Evolutionary conservation across 2,329 filamentous ascomycete genomes (phyloP).

Genomic region (Botrytis squamosa): DNA sequence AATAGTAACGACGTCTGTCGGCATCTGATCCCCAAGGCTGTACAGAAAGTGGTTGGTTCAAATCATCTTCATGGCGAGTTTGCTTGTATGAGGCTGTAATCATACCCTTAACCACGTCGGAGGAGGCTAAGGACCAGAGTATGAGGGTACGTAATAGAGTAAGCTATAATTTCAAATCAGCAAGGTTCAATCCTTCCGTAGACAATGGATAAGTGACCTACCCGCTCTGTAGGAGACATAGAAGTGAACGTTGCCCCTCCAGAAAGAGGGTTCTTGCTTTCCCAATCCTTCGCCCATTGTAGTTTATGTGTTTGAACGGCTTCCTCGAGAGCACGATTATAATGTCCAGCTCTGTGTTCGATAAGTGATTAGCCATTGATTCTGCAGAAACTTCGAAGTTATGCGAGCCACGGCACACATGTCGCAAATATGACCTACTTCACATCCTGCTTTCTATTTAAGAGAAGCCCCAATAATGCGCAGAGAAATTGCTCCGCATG

Average conservation of each 20-base stretch:
- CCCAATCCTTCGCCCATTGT: slow-evolving; percentile 88
- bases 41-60: slow-evolving; percentile 84
- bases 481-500: slow-evolving; percentile 87
- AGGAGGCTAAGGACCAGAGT: slow-evolving; percentile 86
- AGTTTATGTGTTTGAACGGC: slow-evolving; percentile 79
- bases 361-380: slow-evolving; percentile 28
- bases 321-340: slow-evolving; percentile 90
- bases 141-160: slow-evolving; percentile 60
- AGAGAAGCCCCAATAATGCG: slow-evolving; percentile 78
- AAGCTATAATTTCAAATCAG: slow-evolving; percentile 16
- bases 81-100: slow-evolving; percentile 90
- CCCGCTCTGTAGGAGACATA: slow-evolving; percentile 78
- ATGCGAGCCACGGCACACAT: not conserved
- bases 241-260: slow-evolving; percentile 77
- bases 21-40: slow-evolving; percentile 89
- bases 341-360: slow-evolving; percentile 75
- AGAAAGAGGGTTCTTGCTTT: slow-evolving; percentile 76
- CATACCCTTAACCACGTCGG: slow-evolving; percentile 75
- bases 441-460: slow-evolving; percentile 98
- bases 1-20: slow-evolving; percentile 87
- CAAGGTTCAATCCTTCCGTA: not conserved
- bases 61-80: slow-evolving; percentile 71
- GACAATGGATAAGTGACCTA: slow-evolving; percentile 46
- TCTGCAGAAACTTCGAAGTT: not conserved
- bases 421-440: slow-evolving; percentile 64